These are phyloP conservation scores for Venturia pyrina DNA, from an alignment of 2,329 filamentous ascomycete species.

Conservation along the genomic window DNA sequence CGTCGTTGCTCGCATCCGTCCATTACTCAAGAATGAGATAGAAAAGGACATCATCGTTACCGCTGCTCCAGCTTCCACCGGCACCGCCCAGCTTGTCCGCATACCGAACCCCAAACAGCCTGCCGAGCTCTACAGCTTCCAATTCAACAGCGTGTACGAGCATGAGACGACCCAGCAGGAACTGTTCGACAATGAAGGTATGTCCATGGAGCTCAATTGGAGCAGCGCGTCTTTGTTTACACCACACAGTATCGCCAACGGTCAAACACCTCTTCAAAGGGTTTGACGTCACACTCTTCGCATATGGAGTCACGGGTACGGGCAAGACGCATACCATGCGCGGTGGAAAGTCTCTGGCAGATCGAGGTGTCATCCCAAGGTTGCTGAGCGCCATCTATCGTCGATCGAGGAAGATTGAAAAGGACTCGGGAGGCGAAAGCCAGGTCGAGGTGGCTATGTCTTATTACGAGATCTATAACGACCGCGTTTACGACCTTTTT, in stretches of 20 bases:
- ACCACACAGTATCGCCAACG: slow-evolving; percentile 63
- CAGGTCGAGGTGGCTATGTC: slow-evolving; percentile 66
- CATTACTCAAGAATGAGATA: slow-evolving; percentile 73
- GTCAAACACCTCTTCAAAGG: slow-evolving; percentile 88
- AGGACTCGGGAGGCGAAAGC: slow-evolving; percentile 63
- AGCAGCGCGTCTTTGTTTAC: slow-evolving; percentile 15
- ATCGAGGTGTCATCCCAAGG: slow-evolving; percentile 79
- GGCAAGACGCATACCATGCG: slow-evolving; percentile 97
- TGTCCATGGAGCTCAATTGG: slow-evolving; percentile 11
- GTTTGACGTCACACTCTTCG: slow-evolving; percentile 80
- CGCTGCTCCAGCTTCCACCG: slow-evolving; percentile 32
- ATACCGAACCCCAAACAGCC: slow-evolving; percentile 94
- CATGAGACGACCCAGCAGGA: slow-evolving; percentile 70
- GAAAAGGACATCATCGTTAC: slow-evolving; percentile 82
- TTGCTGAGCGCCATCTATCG: slow-evolving; percentile 79
- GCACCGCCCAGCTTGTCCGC: slow-evolving; percentile 51
- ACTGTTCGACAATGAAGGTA: slow-evolving; percentile 83
- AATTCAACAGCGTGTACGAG: slow-evolving; percentile 90
- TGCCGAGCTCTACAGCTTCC: slow-evolving; percentile 81
- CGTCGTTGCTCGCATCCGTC: slow-evolving; percentile 84
- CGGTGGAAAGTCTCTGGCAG: slow-evolving; percentile 74
- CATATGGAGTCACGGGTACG: slow-evolving; percentile 86
- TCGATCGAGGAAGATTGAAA: slow-evolving; percentile 71
- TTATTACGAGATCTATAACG: slow-evolving; percentile 96
- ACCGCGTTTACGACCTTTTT: slow-evolving; percentile 87